These are phyloP conservation scores for Sicyos edulis DNA, from an alignment of 306 rosid genomes.

Conservation along the genomic window DNA sequence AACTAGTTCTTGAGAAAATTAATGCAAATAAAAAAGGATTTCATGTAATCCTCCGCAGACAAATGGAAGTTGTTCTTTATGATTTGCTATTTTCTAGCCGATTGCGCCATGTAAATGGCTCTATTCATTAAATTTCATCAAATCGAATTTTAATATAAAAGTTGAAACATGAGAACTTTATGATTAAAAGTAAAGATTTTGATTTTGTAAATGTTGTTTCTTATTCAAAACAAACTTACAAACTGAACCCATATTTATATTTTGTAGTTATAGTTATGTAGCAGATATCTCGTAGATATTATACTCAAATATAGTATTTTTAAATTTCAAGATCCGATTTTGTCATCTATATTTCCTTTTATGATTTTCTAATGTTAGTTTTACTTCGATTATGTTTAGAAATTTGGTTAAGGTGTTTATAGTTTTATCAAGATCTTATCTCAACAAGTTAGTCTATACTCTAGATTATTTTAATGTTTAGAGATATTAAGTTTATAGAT, in stretches of 20 bases:
- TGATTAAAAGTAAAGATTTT: background rate
- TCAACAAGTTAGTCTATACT: too few species aligned
- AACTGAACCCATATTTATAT: background rate
- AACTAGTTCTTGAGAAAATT: background rate
- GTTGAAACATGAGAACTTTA: background rate
- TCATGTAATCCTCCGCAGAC: constrained; percentile 10
- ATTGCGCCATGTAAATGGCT: background rate
- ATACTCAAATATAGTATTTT: background rate
- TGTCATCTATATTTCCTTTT: too few species aligned
- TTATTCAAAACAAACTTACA: background rate
- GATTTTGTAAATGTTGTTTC: background rate
- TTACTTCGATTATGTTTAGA: too few species aligned
- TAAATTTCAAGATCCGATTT: background rate
- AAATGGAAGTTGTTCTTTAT: background rate
- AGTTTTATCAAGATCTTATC: too few species aligned
- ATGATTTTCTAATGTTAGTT: too few species aligned
- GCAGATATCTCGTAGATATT: background rate
- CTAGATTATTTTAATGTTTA: too few species aligned
- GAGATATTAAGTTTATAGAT: too few species aligned
- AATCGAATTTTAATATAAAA: background rate
- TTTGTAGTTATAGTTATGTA: background rate
- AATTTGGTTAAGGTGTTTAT: too few species aligned
- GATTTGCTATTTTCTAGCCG: constrained; percentile 12
- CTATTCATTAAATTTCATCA: too few species aligned
- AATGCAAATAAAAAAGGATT: background rate